Evolutionary conservation across 208 protist species (phyloP), one percentile per base, ranked within the genome.

Genomic region (Borovskyia barvae): DNA sequence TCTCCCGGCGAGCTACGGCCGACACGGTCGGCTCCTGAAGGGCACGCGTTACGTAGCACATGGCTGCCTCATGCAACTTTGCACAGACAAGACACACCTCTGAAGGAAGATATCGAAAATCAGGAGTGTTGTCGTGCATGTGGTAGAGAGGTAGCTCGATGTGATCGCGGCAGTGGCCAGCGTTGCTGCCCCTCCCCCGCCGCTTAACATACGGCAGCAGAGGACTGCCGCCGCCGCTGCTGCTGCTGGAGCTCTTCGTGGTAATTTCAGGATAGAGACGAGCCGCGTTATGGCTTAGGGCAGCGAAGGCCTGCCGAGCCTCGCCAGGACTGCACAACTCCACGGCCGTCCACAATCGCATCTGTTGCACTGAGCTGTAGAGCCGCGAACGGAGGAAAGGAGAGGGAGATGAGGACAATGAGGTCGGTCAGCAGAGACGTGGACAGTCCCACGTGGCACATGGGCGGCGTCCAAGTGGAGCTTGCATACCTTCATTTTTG

Each of bases 221-320:
- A 45, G 45, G 68, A 26, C 2, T 17, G 14, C 24, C 28, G 0
- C 22, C 32, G 17, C 22, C 43, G 14, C 26, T 22, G 17, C 15
- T 8, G 40, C 11, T 22, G n/a, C n/a, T n/a, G n/a, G n/a, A n/a
- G n/a, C n/a, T n/a, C n/a, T n/a, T n/a, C n/a, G n/a, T n/a, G n/a
- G n/a, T n/a, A n/a, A n/a, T n/a, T n/a, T n/a, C n/a, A n/a, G n/a
- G n/a, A 6, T 52, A 63, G 25, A 53, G 52, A 12, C 17, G 7
- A 11, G 35, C 51, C 14, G 24, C 25, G 37, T 51, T 29, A 2
- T 70, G 40, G 15, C 48, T 51, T 33, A 88, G 45, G 9, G 73
- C 71, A 5, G 70, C 68, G 41, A 71, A 88, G 12, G 81, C 81
- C 3, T 71, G 58, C 5, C 32, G 17, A 25, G 72, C 59, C 35